Percentiles rank a stretch among this genome's conserved stretches.
Conservation (phyloP, 768 basidiomycete species). For the Suillus subaureus region DNA sequence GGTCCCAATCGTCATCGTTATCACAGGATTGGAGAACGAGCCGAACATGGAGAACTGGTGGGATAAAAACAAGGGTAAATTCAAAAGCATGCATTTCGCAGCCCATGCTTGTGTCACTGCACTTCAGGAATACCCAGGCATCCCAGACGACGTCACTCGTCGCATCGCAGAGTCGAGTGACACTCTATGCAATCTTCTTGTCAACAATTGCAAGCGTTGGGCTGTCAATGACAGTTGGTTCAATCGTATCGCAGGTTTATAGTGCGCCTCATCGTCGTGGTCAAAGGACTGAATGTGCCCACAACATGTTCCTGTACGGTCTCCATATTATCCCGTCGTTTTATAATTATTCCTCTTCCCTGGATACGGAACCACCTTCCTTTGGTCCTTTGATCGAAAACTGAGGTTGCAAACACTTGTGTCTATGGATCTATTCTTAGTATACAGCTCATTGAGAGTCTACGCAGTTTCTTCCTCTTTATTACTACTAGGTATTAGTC, state of each 20-base stretch:
- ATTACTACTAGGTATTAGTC: no score
- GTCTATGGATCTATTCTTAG: no score
- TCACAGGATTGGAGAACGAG: slow-evolving; percentile 38
- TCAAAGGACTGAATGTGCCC: no score
- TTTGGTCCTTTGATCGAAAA: no score
- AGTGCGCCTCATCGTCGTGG: not conserved
- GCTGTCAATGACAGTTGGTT: not conserved
- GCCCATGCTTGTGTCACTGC: slow-evolving; percentile 26
- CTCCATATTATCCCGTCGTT: no score
- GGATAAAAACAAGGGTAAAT: slow-evolving; percentile 30
- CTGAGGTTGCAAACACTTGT: no score
- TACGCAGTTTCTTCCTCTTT: no score
- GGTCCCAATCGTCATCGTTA: slow-evolving; percentile 33
- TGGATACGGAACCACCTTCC: no score
- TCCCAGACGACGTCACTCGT: not conserved
- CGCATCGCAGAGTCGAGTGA: not conserved
- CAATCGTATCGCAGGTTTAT: not conserved
- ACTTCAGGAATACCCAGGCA: slow-evolving; percentile 5
- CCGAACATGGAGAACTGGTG: slow-evolving; percentile 41
- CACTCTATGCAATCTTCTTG: not conserved
- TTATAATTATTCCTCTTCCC: no score
- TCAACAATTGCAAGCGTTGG: not conserved
- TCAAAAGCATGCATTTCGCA: slow-evolving; percentile 19
- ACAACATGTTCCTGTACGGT: no score
- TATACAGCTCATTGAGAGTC: no score